Evolutionary conservation across 306 rosid genomes (phyloP), one percentile per base, ranked within the genome.

Genomic region (Vigna angularis): DNA sequence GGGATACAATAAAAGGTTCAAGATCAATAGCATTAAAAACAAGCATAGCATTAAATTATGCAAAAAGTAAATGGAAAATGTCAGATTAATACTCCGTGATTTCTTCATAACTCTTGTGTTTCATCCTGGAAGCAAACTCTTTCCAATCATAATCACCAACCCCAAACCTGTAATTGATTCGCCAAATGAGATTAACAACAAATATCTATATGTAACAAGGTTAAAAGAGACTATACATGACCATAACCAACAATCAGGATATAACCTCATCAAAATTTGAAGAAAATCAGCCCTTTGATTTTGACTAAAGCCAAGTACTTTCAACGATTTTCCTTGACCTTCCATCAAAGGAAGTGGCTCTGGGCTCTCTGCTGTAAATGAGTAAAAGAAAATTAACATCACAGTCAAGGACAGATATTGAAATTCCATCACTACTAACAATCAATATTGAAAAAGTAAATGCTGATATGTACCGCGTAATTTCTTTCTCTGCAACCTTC

Each of bases 301-400:
- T 75, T 87, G 98, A 85, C 88, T 95, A 83, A 95, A 95, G 66
- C 99, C 99, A 74, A 95, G 92, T 58, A 95, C 98, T 81, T 93
- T 91, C 81, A 95, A 90, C 18, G 97, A 85, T 84, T 79, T 91
- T 68, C 97, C 99, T 88, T 88, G 98, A 34, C 99, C 98, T 85
- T 93, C 98, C 99, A 95, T 95, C 79, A 95, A 75, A 53, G 99
- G 99, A 83, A 67, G 88, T 30, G 90, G 91, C 73, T 88, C 94
- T 17, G 81, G 26, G 82, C 86, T 90, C 81, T 95, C 98, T 62
- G 88, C 98, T 91, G 93, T 50, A 67, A 75, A 65, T 56, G 24
- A 61, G 72, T 58, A 38, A 61, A 70, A 61, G 64, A 51, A 81
- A 69, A 71, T 77, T 22, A 70, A 42, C 62, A 70, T 66, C 74